phyloP scores from a whole-genome alignment of 192 early-diverging fungal genomes.

The Coemansia sp. region DNA sequence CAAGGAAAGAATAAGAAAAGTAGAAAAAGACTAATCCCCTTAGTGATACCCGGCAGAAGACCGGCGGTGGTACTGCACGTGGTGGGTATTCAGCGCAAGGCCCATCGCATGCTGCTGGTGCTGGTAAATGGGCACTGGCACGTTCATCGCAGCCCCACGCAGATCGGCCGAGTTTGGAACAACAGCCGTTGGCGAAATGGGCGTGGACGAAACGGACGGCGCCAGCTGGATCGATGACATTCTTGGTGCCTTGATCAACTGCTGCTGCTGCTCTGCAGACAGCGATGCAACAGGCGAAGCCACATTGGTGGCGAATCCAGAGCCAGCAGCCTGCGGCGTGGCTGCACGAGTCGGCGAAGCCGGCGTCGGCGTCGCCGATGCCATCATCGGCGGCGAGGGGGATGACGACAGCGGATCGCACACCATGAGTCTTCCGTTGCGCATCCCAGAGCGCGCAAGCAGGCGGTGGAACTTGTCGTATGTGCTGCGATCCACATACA shows the following conservation, averaged over 20 bases:
- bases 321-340: neutral
- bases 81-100: neutral
- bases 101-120: neutral
- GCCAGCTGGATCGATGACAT: neutral
- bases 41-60: neutral
- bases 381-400: neutral
- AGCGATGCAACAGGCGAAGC: neutral
- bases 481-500: slow-evolving; percentile 53
- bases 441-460: slow-evolving; percentile 48
- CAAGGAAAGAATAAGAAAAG: neutral
- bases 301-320: neutral
- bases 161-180: slow-evolving; percentile 14
- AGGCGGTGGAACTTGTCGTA: slow-evolving; percentile 55
- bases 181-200: slow-evolving; percentile 10
- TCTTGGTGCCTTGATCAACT: slow-evolving; percentile 2
- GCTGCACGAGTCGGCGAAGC: neutral
- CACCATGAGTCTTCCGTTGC: slow-evolving; percentile 50
- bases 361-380: neutral
- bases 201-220: slow-evolving; percentile 1
- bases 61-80: neutral
- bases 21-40: neutral
- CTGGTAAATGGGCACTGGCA: slow-evolving; percentile 8
- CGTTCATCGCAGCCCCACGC: slow-evolving; percentile 24
- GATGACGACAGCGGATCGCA: slow-evolving; percentile 22
- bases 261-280: slow-evolving; percentile 17